Percentiles rank a stretch among this genome's conserved stretches.
These are phyloP conservation scores for Spergularia azorica DNA, from an alignment of 179 eudicot genomes.

Conservation along the genomic window DNA sequence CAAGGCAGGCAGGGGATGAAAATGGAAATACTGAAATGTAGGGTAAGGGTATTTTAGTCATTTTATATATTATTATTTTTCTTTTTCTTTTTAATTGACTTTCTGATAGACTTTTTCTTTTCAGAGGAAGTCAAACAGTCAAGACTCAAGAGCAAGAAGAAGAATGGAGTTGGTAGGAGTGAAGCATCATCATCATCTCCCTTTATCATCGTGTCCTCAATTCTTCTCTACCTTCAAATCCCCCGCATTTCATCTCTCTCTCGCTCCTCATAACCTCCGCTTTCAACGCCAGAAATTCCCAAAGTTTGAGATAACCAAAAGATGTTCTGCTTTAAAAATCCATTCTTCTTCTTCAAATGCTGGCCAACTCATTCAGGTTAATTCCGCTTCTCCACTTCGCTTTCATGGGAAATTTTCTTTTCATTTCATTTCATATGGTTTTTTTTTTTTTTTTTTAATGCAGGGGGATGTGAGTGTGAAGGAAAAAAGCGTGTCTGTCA, in stretches of 20 bases:
- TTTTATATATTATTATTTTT: no score
- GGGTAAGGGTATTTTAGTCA: no score
- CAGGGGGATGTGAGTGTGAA: slow-evolving; percentile 61
- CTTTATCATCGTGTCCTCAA: slow-evolving; percentile 18
- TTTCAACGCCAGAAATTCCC: slow-evolving; percentile 11
- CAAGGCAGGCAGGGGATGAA: no score
- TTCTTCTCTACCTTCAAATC: slow-evolving; percentile 9
- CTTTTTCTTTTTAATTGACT: no score
- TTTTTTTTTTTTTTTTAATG: neutral
- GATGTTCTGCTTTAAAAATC: slow-evolving; percentile 23
- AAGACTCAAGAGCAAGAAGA: no score
- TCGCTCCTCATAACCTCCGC: neutral
- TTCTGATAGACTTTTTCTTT: no score
- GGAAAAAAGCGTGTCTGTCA: slow-evolving; percentile 85
- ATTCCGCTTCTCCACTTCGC: neutral
- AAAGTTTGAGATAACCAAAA: slow-evolving; percentile 12
- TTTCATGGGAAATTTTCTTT: neutral
- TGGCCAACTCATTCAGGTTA: slow-evolving; percentile 32
- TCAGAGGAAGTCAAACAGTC: no score
- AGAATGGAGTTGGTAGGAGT: slow-evolving; percentile 32
- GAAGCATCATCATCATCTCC: slow-evolving; percentile 16
- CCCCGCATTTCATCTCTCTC: neutral
- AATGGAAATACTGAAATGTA: no score
- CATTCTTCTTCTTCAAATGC: slow-evolving; percentile 41
- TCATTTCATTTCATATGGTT: neutral